Evolutionary conservation across 1,139 yeast species (phyloP), one percentile per base, ranked within the genome.

Genomic region (Yueomyces sp.): DNA sequence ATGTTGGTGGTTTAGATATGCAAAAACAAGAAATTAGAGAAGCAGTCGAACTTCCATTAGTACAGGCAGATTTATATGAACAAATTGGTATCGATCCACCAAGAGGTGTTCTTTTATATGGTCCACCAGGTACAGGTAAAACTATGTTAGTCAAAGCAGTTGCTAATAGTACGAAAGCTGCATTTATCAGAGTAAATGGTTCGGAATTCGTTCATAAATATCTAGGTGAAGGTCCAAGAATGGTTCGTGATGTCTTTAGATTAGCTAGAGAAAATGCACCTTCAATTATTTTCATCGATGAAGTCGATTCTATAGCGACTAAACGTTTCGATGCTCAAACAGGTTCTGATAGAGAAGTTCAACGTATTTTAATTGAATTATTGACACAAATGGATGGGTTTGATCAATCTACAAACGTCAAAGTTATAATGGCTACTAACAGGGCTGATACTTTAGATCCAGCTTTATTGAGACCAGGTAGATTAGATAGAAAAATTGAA

Each of bases 81-180:
- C 97, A 93, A 66, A 93, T 93, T 60, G 99, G 99, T 66, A 93
- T 93, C 52, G 97, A 93, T 58, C 98, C 98, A 34, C 98, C 99
- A 49, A 77, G 97, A 55, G 99, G 99, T 58, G 98, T 93, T 35
- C 68, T 93, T 53, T 71, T 93, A 48, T 93, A 91, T 64, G 99
- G 99, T 27, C 97, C 98, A 19, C 99, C 99, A 40, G 99, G 99
- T 63, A 93, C 98, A 3, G 99, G 99, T 56, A 93, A 93, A 65
- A 93, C 99, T 36, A 87, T 93, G 96, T 75, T 93, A 63, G 99
- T 89, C 43, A 93, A 93, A 66, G 98, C 99, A 0, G 99, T 93
- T 41, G 99, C 99, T 19, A 91, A 93, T 64, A 80, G 91, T 46
- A 81, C 97, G 3, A 85, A 95, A 2, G 98, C 98, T 1, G 74